phyloP scores from a whole-genome alignment of 1,284 basidiomycete genomes.

The Apiotrichum gracile region DNA sequence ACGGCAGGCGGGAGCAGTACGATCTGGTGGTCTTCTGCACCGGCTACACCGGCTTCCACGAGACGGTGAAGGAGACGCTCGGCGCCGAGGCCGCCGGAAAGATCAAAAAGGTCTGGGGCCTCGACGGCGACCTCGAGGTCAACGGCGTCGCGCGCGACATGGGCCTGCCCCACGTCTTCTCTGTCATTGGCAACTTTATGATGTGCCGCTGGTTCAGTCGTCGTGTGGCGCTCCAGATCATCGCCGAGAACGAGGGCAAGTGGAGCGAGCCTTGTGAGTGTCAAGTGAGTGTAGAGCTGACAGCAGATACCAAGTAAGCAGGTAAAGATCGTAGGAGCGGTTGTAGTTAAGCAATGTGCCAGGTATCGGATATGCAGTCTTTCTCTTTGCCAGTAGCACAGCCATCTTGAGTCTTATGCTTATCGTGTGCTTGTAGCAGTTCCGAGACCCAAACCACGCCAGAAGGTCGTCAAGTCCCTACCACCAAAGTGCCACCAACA shows the following conservation, averaged over 20 bases:
- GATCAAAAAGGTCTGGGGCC: constrained; percentile 55
- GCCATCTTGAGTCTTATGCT: too few relatives aligned
- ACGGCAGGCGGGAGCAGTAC: constrained; percentile 58
- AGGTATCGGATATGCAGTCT: too few relatives aligned
- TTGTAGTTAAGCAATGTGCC: too few relatives aligned
- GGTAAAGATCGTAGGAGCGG: too few relatives aligned
- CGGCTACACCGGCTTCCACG: constrained; percentile 50
- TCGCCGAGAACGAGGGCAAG: constrained; percentile 56
- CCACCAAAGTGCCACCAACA: too few relatives aligned
- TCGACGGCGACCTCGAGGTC: constrained; percentile 57
- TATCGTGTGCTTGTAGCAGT: too few relatives aligned
- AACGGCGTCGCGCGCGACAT: constrained; percentile 52
- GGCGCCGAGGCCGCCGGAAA: constrained; percentile 52
- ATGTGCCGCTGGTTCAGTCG: constrained; percentile 57
- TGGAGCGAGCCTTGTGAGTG: constrained; percentile 43
- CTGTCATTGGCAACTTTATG: constrained; percentile 52
- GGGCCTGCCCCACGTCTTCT: constrained; percentile 46
- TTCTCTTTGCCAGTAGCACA: too few relatives aligned
- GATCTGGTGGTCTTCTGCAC: constrained; percentile 66
- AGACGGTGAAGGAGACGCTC: constrained; percentile 50
- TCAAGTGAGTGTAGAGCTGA: too few relatives aligned
- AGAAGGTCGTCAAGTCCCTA: too few relatives aligned
- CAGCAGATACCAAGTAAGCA: too few relatives aligned
- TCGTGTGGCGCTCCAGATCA: constrained; percentile 59
- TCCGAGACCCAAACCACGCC: too few relatives aligned